Evolutionary conservation across 192 early-diverging fungal species (phyloP), one percentile per base, ranked within the genome.

Genomic region (Coemansia sp.): DNA sequence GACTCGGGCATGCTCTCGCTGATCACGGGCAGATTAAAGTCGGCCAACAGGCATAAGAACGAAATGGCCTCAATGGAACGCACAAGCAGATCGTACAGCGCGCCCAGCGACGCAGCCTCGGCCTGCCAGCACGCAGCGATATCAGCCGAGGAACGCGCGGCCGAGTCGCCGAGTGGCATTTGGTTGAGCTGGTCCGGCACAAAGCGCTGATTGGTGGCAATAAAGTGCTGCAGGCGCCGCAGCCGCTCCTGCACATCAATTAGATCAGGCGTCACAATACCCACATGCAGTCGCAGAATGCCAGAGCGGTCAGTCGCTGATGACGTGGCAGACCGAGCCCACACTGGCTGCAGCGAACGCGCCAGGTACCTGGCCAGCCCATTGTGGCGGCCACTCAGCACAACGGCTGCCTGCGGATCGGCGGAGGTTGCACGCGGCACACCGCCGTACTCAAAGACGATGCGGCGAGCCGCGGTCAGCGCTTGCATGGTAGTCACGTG

Each of bases 281-380:
- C 64, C 26, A 85, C 37, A 33, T 74, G 56, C 66, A 79, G 10
- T 6, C 61, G 70, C 36, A 32, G 24, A 8, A 21, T 37, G 38
- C 70, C 32, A 21, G 22, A 41, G 17, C 60, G 43, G 21, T 62
- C 60, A 0, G 18, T 27, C 17, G 41, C 41, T 15, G 53, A 29
- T 8, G 59, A 33, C 3, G 61, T 58, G 1, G 73, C 76, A 44
- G 60, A 60, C 39, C 34, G 72, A 34, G 83, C 82, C 95, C 95
- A 97, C 10, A 93, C 58, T 4, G 91, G 86, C 62, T 83, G 68
- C 46, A 97, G 50, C 3, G 88, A 50, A 11, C 93, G 87, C 0
- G 86, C 80, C 53, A 97, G 62, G 56, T 92, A 94, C 6, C 91
- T 67, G 6, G 81, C 85, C 27, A 97, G 65, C 22, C 90, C 93